Evolutionary conservation across 768 basidiomycete genomes (phyloP).

Genomic region (Mycena capillaripes): DNA sequence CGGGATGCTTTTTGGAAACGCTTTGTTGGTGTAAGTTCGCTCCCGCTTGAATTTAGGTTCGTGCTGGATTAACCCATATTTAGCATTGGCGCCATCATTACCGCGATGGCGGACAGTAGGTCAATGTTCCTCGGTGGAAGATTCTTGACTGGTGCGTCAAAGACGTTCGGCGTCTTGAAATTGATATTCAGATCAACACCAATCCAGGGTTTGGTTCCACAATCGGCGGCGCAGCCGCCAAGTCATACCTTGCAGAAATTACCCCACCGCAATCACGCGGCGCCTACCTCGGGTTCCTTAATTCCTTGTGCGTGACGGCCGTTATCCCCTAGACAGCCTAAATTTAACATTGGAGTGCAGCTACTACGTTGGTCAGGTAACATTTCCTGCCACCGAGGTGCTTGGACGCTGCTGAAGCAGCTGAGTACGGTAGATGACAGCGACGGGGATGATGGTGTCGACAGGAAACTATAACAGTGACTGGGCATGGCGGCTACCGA

Average conservation of each 20-base stretch:
- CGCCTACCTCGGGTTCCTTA: conserved; percentile 64
- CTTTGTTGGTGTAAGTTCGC: conserved; percentile 56
- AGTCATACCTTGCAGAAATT: conserved; percentile 66
- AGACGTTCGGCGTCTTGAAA: not conserved
- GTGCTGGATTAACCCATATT: not conserved
- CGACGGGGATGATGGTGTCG: conserved; percentile 69
- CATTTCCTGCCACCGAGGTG: not conserved
- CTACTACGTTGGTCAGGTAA: conserved; percentile 62
- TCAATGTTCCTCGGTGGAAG: conserved; percentile 64
- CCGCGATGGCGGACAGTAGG: conserved; percentile 60
- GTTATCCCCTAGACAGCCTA: not conserved
- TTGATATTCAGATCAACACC: not conserved
- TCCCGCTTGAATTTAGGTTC: not conserved
- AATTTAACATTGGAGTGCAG: conserved; percentile 39
- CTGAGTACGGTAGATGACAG: conserved; percentile 52
- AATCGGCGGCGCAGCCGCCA: conserved; percentile 62
- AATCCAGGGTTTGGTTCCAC: conserved; percentile 55
- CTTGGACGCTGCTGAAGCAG: not conserved
- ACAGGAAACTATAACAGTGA: conserved; percentile 59
- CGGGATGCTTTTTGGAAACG: conserved; percentile 65
- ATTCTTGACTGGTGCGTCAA: conserved; percentile 60
- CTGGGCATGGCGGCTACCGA: conserved; percentile 63
- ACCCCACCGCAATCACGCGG: conserved; percentile 63
- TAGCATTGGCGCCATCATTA: conserved; percentile 62
- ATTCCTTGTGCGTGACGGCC: conserved; percentile 58